Evolutionary conservation across 2,329 filamentous ascomycete genomes (phyloP).

Genomic region (Pseudogymnoascus sp.): DNA sequence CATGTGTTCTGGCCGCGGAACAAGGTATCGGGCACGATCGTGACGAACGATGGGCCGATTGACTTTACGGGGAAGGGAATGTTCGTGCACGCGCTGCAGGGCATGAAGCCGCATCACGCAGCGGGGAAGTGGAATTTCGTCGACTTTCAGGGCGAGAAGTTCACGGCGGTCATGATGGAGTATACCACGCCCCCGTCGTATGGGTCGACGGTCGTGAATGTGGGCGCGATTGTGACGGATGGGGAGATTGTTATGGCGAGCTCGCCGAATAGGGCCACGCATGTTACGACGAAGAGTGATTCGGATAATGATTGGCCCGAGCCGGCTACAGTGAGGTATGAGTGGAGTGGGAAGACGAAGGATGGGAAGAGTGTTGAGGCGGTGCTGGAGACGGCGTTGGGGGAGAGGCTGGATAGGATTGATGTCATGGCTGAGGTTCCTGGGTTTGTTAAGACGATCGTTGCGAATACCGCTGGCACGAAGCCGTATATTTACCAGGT

Average conservation of each 20-base stretch:
- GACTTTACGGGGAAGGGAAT: conserved; percentile 76
- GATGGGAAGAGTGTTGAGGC: conserved; percentile 70
- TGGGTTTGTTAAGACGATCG: conserved; percentile 90
- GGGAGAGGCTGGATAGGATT: conserved; percentile 68
- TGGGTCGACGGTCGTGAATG: conserved; percentile 73
- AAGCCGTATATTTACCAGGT: conserved; percentile 98
- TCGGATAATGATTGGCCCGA: conserved; percentile 81
- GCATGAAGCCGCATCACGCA: conserved; percentile 98
- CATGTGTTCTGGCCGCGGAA: conserved; percentile 94
- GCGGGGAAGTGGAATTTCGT: conserved; percentile 90
- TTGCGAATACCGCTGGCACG: conserved; percentile 79
- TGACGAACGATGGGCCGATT: conserved; percentile 72
- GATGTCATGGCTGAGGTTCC: conserved; percentile 97
- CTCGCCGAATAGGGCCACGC: conserved; percentile 56
- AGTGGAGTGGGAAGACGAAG: conserved; percentile 71
- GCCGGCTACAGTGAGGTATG: conserved; percentile 66
- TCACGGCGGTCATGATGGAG: conserved; percentile 91
- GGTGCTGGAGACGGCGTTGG: conserved; percentile 62
- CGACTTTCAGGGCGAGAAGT: conserved; percentile 80
- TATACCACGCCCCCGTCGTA: conserved; percentile 93
- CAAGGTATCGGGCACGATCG: conserved; percentile 72
- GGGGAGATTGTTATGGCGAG: conserved; percentile 73
- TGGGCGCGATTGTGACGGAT: conserved; percentile 77
- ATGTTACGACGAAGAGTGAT: conserved; percentile 66
- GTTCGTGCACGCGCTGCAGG: conserved; percentile 82